These are phyloP conservation scores for Suillus cothurnatus DNA, from an alignment of 768 basidiomycete species.

Conservation along the genomic window DNA sequence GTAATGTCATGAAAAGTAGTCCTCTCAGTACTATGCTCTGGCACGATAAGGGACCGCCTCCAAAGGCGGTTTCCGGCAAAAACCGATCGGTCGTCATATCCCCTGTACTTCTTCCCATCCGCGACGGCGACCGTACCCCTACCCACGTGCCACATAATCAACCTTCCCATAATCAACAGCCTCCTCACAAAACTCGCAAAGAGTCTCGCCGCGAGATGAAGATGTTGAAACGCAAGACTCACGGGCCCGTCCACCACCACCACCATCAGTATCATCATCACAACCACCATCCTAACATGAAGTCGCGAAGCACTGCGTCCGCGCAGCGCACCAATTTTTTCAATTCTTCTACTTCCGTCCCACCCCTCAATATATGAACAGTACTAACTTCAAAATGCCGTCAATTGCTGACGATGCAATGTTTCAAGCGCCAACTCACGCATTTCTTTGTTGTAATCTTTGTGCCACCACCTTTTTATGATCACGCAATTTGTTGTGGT, in stretches of 20 bases:
- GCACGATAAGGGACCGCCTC: constrained; percentile 33
- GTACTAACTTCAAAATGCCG: not conserved
- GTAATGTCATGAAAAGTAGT: constrained; percentile 53
- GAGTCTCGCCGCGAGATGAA: constrained; percentile 71
- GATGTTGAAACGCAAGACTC: constrained; percentile 61
- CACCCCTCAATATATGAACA: constrained; percentile 30
- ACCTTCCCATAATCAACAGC: constrained; percentile 41
- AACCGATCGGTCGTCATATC: constrained; percentile 42
- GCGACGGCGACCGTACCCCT: constrained; percentile 60
- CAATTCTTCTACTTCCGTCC: constrained; percentile 36
- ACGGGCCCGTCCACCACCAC: constrained; percentile 42
- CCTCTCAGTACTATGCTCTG: constrained; percentile 61
- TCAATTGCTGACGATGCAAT: not conserved
- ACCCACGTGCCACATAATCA: constrained; percentile 39
- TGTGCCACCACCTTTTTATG: constrained; percentile 7
- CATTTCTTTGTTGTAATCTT: constrained; percentile 5
- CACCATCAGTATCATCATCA: constrained; percentile 52
- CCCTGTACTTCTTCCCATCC: constrained; percentile 53
- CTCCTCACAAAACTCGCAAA: constrained; percentile 56
- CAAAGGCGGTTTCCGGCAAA: constrained; percentile 27
- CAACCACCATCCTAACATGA: constrained; percentile 67
- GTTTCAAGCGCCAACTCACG: not conserved
- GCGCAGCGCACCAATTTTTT: constrained; percentile 50
- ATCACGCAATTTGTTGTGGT: not conserved
- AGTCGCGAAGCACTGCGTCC: constrained; percentile 55